Percentiles rank a stretch among this genome's conserved stretches.
phyloP scores from a whole-genome alignment of 1,139 yeast genomes.

The Casaregolazyma lundiana region DNA sequence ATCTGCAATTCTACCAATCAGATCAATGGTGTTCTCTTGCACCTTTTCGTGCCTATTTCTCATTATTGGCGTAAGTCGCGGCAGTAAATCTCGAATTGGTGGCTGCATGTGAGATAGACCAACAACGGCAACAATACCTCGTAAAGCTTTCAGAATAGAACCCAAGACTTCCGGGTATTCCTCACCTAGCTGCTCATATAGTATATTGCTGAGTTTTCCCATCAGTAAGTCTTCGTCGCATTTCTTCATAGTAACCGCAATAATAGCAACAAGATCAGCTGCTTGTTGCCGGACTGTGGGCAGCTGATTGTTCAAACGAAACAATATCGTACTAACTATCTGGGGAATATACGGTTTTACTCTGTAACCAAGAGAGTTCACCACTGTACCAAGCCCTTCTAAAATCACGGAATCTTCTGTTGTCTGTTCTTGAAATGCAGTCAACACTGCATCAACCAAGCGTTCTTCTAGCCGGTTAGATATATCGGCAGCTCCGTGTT shows the following conservation, averaged over 20 bases:
- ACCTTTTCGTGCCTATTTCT: constrained; percentile 89
- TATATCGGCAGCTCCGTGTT: constrained; percentile 47
- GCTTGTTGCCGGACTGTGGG: constrained; percentile 81
- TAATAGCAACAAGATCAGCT: constrained; percentile 65
- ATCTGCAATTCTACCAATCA: constrained; percentile 80
- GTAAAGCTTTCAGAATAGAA: constrained; percentile 69
- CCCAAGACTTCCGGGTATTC: constrained; percentile 93
- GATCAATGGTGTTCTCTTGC: constrained; percentile 74
- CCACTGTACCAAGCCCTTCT: constrained; percentile 61
- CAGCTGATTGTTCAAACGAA: constrained; percentile 66
- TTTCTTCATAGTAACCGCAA: constrained; percentile 62
- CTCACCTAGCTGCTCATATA: constrained; percentile 92
- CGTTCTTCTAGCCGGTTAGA: constrained; percentile 58
- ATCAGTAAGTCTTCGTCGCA: constrained; percentile 65
- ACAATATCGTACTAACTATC: constrained; percentile 67
- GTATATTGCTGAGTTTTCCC: constrained; percentile 64
- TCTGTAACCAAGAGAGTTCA: constrained; percentile 63
- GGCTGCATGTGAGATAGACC: constrained; percentile 69
- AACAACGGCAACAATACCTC: constrained; percentile 46
- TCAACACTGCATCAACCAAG: constrained; percentile 76
- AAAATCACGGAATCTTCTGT: constrained; percentile 51
- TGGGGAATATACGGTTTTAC: constrained; percentile 72
- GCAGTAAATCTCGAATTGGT: constrained; percentile 75
- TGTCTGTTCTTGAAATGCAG: constrained; percentile 78
- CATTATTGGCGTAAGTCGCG: constrained; percentile 86